Evolutionary conservation across 768 basidiomycete genomes (phyloP).

Genomic region (Tricholoma furcatifolium): DNA sequence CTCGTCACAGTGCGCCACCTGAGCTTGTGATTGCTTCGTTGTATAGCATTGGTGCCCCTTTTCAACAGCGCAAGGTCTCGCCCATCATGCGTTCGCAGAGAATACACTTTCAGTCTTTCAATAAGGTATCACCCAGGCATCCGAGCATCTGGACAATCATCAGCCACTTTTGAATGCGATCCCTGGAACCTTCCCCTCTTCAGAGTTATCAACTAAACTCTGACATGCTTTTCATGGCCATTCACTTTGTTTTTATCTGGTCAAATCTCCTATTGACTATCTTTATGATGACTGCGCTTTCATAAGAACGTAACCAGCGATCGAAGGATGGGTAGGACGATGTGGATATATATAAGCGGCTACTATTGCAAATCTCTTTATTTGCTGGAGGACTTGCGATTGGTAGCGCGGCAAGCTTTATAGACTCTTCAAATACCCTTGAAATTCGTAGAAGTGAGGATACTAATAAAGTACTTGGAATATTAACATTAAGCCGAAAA

Average conservation of each 20-base stretch:
- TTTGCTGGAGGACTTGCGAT: conserved; percentile 72
- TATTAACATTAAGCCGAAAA: not conserved
- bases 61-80: too few relatives aligned
- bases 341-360: conserved; percentile 86
- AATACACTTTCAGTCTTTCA: too few relatives aligned
- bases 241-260: conserved; percentile 71
- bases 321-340: conserved; percentile 70
- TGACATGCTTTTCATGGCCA: conserved; percentile 71
- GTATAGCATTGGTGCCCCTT: too few relatives aligned
- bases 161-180: conserved; percentile 77
- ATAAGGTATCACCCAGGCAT: too few relatives aligned
- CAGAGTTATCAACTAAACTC: conserved; percentile 46
- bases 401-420: conserved; percentile 82
- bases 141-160: conserved; percentile 60
- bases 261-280: conserved; percentile 77
- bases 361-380: conserved; percentile 73
- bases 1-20: too few relatives aligned
- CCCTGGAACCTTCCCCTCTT: conserved; percentile 67
- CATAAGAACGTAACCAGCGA: conserved; percentile 73
- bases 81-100: too few relatives aligned
- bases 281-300: conserved; percentile 82
- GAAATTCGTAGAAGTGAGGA: not conserved
- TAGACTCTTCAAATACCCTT: conserved; percentile 49
- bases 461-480: too few relatives aligned
- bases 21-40: too few relatives aligned